phyloP scores from a whole-genome alignment of 2,329 filamentous ascomycete genomes.

The Trichoderma sp. region DNA sequence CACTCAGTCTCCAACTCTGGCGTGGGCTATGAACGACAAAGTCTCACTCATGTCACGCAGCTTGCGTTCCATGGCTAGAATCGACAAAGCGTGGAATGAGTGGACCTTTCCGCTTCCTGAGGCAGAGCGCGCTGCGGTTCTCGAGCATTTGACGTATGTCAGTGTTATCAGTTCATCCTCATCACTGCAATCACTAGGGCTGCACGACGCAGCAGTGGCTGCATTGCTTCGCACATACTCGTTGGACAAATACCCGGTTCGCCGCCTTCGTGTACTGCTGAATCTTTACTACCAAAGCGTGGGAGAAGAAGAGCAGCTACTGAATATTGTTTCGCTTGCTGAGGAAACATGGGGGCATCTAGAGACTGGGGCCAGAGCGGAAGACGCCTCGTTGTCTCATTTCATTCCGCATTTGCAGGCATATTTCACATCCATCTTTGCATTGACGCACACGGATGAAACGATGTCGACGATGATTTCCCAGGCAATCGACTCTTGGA shows the following conservation, averaged over 20 bases:
- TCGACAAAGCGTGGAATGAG: conserved; percentile 60
- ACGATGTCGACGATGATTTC: conserved; percentile 40
- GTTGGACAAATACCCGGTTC: conserved; percentile 54
- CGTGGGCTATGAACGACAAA: conserved; percentile 58
- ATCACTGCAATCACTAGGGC: conserved; percentile 43
- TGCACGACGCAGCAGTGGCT: conserved; percentile 52
- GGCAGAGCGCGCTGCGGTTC: conserved; percentile 57
- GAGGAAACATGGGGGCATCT: conserved; percentile 45
- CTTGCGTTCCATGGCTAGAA: conserved; percentile 62
- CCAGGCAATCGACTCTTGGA: conserved; percentile 51
- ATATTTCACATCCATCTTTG: conserved; percentile 50
- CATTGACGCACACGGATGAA: conserved; percentile 46
- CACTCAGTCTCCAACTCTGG: conserved; percentile 53
- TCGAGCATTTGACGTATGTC: conserved; percentile 64
- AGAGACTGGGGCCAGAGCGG: conserved; percentile 44
- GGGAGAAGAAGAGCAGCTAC: conserved; percentile 48
- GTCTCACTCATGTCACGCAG: conserved; percentile 60
- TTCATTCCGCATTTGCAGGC: conserved; percentile 56
- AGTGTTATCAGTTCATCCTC: conserved; percentile 46
- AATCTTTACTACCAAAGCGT: conserved; percentile 54
- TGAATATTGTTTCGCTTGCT: conserved; percentile 46
- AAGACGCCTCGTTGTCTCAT: conserved; percentile 50
- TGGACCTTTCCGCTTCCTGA: conserved; percentile 59
- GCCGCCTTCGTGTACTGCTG: conserved; percentile 56
- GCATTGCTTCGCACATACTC: conserved; percentile 56